phyloP scores from a whole-genome alignment of 1,139 yeast species.

The Hansenula sp. region DNA sequence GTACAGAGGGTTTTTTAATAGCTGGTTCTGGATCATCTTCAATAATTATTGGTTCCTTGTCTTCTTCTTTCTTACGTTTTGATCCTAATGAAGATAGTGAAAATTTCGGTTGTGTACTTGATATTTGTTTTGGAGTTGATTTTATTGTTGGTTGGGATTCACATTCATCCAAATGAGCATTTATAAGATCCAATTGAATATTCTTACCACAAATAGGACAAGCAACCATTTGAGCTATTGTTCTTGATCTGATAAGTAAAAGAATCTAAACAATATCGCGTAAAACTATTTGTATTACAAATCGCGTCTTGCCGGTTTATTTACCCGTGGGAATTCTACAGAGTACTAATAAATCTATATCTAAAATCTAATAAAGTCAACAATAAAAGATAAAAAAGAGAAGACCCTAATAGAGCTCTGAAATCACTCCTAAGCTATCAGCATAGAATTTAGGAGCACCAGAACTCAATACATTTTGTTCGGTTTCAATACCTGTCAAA shows the following conservation, averaged over 20 bases:
- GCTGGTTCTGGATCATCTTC: not conserved
- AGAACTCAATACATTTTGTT: constrained; percentile 43
- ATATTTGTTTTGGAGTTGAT: not conserved
- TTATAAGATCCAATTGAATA: constrained; percentile 16
- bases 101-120: too few species aligned
- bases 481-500: constrained; percentile 85
- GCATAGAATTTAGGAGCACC: constrained; percentile 67
- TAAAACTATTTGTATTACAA: too few species aligned
- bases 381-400: not conserved
- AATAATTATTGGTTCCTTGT: not conserved
- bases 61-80: not conserved
- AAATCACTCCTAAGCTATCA: constrained; percentile 70
- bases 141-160: constrained; percentile 3
- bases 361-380: not conserved
- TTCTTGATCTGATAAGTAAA: too few species aligned
- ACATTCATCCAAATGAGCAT: constrained; percentile 23
- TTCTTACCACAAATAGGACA: constrained; percentile 24
- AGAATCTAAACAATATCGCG: too few species aligned
- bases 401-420: constrained; percentile 43
- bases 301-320: too few species aligned
- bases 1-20: not conserved
- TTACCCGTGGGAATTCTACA: too few species aligned
- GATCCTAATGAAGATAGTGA: not conserved
- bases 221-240: constrained; percentile 13
- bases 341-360: too few species aligned